Conservation (phyloP, 2,329 filamentous ascomycete genomes). For the Xylaria arbuscula region DNA sequence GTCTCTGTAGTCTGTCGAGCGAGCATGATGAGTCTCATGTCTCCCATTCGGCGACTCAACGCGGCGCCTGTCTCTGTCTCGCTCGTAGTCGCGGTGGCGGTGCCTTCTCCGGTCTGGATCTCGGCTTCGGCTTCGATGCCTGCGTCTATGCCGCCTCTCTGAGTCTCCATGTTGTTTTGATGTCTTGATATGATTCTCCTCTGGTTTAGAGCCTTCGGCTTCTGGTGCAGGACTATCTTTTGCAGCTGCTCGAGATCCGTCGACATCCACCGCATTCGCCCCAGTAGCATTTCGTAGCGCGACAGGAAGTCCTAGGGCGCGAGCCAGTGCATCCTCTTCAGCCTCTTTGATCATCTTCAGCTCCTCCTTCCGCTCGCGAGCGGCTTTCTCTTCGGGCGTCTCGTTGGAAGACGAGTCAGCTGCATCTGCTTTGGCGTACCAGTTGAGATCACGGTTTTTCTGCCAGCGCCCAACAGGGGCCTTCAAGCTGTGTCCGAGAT, state of each 20-base stretch:
- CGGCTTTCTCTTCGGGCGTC: conserved; percentile 68
- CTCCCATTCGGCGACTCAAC: conserved; percentile 46
- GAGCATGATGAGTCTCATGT: conserved; percentile 40
- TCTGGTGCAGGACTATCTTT: conserved; percentile 35
- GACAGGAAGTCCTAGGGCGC: conserved; percentile 82
- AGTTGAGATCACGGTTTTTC: conserved; percentile 74
- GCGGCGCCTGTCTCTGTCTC: conserved; percentile 44
- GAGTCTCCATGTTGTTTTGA: conserved; percentile 47
- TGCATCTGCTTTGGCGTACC: conserved; percentile 71
- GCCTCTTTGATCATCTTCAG: conserved; percentile 82
- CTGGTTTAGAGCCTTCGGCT: conserved; percentile 33
- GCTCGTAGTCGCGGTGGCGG: conserved; percentile 47
- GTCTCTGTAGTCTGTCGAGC: conserved; percentile 57
- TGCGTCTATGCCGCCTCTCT: conserved; percentile 51
- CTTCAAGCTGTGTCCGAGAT: conserved; percentile 90
- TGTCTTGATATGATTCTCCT: conserved; percentile 39
- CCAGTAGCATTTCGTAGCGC: conserved; percentile 68
- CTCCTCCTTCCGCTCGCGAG: conserved; percentile 77
- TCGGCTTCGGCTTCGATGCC: conserved; percentile 49
- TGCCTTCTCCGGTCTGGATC: conserved; percentile 48
- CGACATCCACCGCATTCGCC: conserved; percentile 75
- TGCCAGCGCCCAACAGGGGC: conserved; percentile 94
- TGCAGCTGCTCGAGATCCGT: conserved; percentile 50
- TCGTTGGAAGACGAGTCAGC: conserved; percentile 64
- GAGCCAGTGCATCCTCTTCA: conserved; percentile 90